Conservation (phyloP, 140 eudicot species). For the Flaveria floridana region DNA sequence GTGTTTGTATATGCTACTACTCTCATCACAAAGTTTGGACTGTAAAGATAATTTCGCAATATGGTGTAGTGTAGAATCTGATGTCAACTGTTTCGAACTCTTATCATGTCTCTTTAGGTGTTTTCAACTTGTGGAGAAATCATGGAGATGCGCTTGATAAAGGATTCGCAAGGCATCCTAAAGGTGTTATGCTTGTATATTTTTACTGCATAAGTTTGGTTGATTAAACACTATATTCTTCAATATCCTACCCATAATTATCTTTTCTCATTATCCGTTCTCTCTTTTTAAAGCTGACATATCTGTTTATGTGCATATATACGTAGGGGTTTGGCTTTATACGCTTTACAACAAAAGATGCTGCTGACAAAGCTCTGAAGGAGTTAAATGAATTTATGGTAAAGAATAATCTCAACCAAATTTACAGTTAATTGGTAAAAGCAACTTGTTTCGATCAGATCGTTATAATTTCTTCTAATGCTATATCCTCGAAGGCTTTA, state of each 20-base stretch:
- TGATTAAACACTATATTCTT: neutral
- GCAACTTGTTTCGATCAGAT: conserved; percentile 7
- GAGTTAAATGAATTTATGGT: conserved; percentile 68
- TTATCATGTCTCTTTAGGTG: conserved; percentile 42
- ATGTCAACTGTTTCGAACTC: conserved; percentile 1
- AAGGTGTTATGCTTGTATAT: conserved; percentile 46
- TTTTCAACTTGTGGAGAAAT: conserved; percentile 79
- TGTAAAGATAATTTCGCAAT: conserved; percentile 3
- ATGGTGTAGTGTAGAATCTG: conserved; percentile 1
- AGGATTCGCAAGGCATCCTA: conserved; percentile 59
- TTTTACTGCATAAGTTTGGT: conserved; percentile 8
- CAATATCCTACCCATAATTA: conserved; percentile 10
- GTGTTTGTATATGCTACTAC: neutral
- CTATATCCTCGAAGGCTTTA: conserved; percentile 10
- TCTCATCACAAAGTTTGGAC: conserved; percentile 14
- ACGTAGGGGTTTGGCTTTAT: conserved; percentile 81
- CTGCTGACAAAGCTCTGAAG: conserved; percentile 76
- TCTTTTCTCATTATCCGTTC: conserved; percentile 9
- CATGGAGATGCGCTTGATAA: conserved; percentile 63
- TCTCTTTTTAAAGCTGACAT: conserved; percentile 20
- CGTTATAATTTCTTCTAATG: neutral
- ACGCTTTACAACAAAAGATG: conserved; percentile 73
- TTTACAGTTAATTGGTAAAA: conserved; percentile 14
- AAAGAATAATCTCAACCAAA: conserved; percentile 29
- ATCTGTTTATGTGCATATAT: conserved; percentile 27